Evolutionary conservation across 2,329 filamentous ascomycete species (phyloP), one percentile per base, ranked within the genome.

Genomic region (Didymella exigua): DNA sequence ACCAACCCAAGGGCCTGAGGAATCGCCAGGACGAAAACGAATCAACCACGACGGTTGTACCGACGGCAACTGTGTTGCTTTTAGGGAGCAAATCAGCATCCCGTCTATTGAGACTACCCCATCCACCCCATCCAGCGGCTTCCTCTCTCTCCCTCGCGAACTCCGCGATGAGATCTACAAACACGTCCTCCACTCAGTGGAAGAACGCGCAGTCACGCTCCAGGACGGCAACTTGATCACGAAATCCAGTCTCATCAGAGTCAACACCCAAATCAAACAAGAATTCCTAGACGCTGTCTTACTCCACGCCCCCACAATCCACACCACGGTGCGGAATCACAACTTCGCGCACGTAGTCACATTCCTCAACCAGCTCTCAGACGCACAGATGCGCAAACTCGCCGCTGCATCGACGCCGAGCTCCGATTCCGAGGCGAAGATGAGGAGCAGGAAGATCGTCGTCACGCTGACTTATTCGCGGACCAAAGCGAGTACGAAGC

Each of bases 161-260:
- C 41, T 66, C 1, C 46, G 60, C 11, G 60, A 65, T 45, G 56
- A 61, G 27, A 63, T 66, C 31, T 61, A 65, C 57, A 52, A 48
- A 36, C 51, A 59, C 36, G 27, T 64, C 13, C 23, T 65, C 4
- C 18, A 38, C 8, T 27, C 21, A 5, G 38, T n/a, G 14, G 48
- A 54, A 33, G 14, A 38, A 6, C 36, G 21, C 19, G 45, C 37
- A 8, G 36, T 53, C 0, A 60, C 23, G 0, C 42, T 61, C 6
- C 60, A 54, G 31, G 16, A 49, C 9, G 44, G 43, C 11, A 51
- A 58, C 42, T 46, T 58, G 6, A 38, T 46, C 51, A 60, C 56
- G 21, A 52, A 55, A 10, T 58, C 53, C 51, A 47, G 59, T 1
- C 59, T 63, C 11, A 33, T 53, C 0, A 54, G 54, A 5, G 49